A percentile compares a stretch with the other conserved stretches of the same genome.
These are phyloP conservation scores for Bothriochloa decipiens DNA, from an alignment of 176 grass and related monocot genomes.

Conservation along the genomic window DNA sequence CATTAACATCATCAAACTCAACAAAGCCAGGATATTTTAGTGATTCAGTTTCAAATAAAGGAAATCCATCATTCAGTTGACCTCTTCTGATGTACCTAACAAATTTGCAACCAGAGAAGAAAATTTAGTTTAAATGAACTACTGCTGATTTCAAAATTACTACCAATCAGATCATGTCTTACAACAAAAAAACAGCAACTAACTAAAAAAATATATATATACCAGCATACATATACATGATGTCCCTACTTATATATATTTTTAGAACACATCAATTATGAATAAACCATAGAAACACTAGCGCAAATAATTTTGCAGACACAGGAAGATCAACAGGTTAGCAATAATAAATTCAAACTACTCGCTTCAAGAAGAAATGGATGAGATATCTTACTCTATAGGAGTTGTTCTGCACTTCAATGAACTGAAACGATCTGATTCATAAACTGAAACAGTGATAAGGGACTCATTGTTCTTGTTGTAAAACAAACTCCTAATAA, in stretches of 20 bases:
- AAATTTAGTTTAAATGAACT: not conserved
- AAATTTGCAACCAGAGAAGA: slow-evolving; percentile 5
- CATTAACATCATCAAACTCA: slow-evolving; percentile 88
- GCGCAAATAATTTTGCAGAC: not conserved
- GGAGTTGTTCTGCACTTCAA: slow-evolving; percentile 86
- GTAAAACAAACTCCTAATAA: slow-evolving; percentile 83
- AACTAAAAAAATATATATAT: not conserved
- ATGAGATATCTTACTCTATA: slow-evolving; percentile 67
- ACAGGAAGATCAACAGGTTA: slow-evolving; percentile 5
- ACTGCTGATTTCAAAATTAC: not conserved
- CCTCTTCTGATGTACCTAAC: slow-evolving; percentile 71
- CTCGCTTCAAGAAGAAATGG: slow-evolving; percentile 21
- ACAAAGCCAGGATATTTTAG: slow-evolving; percentile 84
- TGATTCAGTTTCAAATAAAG: slow-evolving; percentile 79
- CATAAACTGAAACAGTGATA: slow-evolving; percentile 77
- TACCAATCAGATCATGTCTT: slow-evolving; percentile 1
- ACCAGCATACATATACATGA: not conserved
- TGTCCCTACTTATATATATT: not conserved
- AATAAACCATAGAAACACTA: not conserved
- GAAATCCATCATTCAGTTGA: slow-evolving; percentile 65
- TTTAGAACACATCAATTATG: not conserved
- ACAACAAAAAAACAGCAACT: not conserved
- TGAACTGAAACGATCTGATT: slow-evolving; percentile 71
- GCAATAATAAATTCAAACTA: slow-evolving; percentile 18
- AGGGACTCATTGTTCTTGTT: slow-evolving; percentile 75